These are phyloP conservation scores for Polyrhizophydium stewartii DNA, from an alignment of 371 early-diverging fungal genomes.

Conservation along the genomic window DNA sequence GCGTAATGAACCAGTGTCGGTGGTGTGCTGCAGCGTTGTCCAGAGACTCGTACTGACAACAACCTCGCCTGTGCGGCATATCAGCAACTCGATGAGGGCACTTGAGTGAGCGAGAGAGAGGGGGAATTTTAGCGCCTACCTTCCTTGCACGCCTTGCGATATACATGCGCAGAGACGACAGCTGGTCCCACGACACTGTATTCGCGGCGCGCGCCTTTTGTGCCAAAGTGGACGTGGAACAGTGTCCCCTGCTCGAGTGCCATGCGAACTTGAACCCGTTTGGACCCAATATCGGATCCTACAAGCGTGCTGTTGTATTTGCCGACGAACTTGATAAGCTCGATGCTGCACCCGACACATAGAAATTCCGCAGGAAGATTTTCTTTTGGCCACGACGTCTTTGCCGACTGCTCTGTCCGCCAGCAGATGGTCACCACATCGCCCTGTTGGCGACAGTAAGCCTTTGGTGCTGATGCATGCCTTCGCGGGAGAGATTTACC, in stretches of 20 bases:
- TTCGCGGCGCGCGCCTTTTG: too few relatives aligned
- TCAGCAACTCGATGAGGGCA: too few relatives aligned
- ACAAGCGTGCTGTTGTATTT: not conserved
- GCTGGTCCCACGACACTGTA: not conserved
- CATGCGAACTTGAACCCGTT: not conserved
- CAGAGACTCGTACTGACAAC: not conserved
- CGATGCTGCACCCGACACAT: not conserved
- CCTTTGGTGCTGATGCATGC: too few relatives aligned
- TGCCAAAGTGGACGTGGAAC: not conserved
- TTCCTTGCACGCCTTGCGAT: too few relatives aligned
- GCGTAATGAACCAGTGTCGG: not conserved
- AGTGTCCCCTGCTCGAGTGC: not conserved
- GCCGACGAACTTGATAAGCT: not conserved
- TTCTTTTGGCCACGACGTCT: not conserved
- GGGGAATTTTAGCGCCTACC: too few relatives aligned
- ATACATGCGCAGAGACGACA: not conserved
- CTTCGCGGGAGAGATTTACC: too few relatives aligned
- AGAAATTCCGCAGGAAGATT: not conserved
- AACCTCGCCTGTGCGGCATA: not conserved
- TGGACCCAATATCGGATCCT: not conserved
- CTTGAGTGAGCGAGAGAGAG: too few relatives aligned
- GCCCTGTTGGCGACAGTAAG: too few relatives aligned
- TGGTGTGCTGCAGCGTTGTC: not conserved
- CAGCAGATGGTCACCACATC: not conserved
- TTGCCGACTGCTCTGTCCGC: not conserved